Evolutionary conservation across 345 rosid species (phyloP).

Genomic region (Citrus unshiu): DNA sequence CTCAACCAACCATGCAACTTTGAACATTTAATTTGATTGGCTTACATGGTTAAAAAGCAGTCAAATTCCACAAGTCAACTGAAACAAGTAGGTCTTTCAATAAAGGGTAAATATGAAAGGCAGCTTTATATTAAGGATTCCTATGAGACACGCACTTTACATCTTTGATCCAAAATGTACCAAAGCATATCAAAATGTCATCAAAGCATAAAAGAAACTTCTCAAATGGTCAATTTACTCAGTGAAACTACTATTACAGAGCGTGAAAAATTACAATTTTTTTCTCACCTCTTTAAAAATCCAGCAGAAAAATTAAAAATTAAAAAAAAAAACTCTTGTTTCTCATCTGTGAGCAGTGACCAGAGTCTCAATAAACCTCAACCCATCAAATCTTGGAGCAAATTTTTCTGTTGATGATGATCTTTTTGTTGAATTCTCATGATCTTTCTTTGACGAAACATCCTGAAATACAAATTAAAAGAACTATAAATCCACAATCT

Average conservation of each 20-base stretch:
- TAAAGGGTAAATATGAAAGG: not conserved
- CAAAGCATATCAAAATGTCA: not conserved
- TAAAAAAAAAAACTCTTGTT: not conserved
- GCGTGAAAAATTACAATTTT: not conserved
- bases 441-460: constrained; percentile 21
- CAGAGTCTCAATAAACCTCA: constrained; percentile 88
- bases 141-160: not conserved
- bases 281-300: not conserved
- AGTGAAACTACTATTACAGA: not conserved
- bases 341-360: constrained; percentile 78
- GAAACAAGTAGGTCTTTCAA: not conserved
- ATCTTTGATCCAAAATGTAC: not conserved
- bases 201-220: not conserved
- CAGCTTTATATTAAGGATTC: not conserved
- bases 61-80: not conserved
- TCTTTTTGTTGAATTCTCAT: constrained; percentile 26
- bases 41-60: not conserved
- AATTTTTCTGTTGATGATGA: constrained; percentile 51
- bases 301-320: not conserved
- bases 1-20: too few relatives aligned
- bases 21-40: not conserved
- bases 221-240: not conserved
- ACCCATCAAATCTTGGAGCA: constrained; percentile 78
- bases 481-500: not conserved
- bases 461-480: constrained; percentile 19